These are phyloP conservation scores for Eucalyptus regnans DNA, from an alignment of 345 rosid genomes.

Conservation along the genomic window DNA sequence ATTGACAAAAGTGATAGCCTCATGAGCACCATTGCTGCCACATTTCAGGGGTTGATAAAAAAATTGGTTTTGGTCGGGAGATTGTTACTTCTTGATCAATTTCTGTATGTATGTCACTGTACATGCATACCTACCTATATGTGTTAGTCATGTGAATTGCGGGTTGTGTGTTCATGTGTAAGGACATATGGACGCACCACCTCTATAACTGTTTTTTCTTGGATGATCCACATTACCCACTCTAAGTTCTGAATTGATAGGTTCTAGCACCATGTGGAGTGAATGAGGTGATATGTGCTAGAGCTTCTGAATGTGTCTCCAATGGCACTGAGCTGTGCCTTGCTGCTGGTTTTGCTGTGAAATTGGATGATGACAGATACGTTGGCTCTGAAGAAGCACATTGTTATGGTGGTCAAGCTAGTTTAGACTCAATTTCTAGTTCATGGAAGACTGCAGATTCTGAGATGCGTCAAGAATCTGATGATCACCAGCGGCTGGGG, in stretches of 20 bases:
- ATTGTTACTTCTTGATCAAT: neutral
- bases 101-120: neutral
- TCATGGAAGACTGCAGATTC: slow-evolving; percentile 49
- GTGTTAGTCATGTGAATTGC: neutral
- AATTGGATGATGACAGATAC: slow-evolving; percentile 6
- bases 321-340: slow-evolving; percentile 84
- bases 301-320: slow-evolving; percentile 67
- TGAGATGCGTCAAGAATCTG: slow-evolving; percentile 17
- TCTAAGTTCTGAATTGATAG: slow-evolving; percentile 16
- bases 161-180: neutral
- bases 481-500: slow-evolving; percentile 31
- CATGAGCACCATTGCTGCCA: neutral
- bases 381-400: slow-evolving; percentile 23
- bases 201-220: neutral
- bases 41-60: neutral
- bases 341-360: slow-evolving; percentile 73
- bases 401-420: slow-evolving; percentile 79
- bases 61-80: neutral
- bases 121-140: neutral
- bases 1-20: neutral
- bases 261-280: slow-evolving; percentile 74
- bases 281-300: slow-evolving; percentile 68
- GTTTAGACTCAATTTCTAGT: slow-evolving; percentile 68
- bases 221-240: neutral
- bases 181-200: neutral